These are phyloP conservation scores for Cyberlindnera veronae DNA, from an alignment of 805 yeast species.

Conservation along the genomic window DNA sequence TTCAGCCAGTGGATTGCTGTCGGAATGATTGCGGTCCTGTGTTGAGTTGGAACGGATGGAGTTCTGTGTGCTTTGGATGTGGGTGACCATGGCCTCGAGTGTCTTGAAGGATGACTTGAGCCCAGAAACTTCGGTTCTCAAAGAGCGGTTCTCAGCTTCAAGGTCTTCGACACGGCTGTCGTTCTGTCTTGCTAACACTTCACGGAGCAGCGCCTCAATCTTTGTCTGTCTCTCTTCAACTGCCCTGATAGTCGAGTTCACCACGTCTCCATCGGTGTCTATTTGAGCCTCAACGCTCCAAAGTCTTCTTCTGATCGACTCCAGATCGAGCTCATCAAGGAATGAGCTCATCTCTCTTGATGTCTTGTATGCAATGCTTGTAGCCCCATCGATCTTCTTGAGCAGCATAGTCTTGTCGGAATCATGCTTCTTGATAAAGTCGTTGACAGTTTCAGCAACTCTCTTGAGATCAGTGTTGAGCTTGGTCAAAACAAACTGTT, in stretches of 20 bases:
- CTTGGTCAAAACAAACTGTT: neutral
- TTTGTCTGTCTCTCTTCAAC: neutral
- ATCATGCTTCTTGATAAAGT: neutral
- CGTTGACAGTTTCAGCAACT: neutral
- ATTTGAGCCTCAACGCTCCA: neutral
- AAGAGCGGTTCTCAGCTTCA: neutral
- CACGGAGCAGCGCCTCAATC: too few species aligned
- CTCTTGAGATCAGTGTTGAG: neutral
- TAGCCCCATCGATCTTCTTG: neutral
- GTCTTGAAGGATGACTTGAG: neutral
- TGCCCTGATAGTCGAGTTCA: neutral
- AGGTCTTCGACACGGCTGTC: neutral
- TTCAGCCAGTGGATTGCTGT: neutral
- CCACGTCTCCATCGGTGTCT: neutral
- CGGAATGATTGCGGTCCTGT: too few species aligned
- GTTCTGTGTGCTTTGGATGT: neutral
- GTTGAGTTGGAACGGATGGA: neutral
- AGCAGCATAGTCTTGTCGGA: neutral
- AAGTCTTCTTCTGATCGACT: neutral
- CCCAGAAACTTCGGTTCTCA: neutral
- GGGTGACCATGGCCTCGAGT: neutral
- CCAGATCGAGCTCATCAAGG: neutral
- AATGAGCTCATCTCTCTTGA: neutral
- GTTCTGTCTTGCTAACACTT: neutral
- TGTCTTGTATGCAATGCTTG: neutral